A percentile compares a stretch with the other conserved stretches of the same genome.
These are phyloP conservation scores for Neurospora sp. DNA, from an alignment of 495 filamentous ascomycete genomes.

Conservation along the genomic window DNA sequence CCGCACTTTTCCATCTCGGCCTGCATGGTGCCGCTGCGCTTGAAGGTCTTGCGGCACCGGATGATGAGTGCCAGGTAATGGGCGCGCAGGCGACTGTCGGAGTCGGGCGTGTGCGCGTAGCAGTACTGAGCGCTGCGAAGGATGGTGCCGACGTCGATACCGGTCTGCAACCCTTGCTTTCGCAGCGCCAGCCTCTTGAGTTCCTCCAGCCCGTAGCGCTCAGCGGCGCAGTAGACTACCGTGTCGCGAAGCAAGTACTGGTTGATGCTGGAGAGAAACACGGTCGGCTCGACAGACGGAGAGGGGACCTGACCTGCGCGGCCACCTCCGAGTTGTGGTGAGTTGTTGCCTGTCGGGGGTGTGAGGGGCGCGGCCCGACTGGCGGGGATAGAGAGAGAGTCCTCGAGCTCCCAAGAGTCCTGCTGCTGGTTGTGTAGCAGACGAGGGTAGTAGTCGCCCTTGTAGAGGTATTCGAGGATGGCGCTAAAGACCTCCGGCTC, in stretches of 20 bases:
- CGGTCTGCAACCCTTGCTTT: slow-evolving; percentile 83
- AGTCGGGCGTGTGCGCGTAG: slow-evolving; percentile 88
- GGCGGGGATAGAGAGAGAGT: slow-evolving; percentile 22
- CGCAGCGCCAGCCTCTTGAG: slow-evolving; percentile 79
- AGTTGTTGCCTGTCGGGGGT: slow-evolving; percentile 29
- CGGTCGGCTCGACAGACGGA: slow-evolving; percentile 56
- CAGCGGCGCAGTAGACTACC: slow-evolving; percentile 82
- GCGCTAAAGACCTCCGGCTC: slow-evolving; percentile 84
- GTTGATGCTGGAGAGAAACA: slow-evolving; percentile 55
- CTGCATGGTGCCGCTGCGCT: slow-evolving; percentile 94
- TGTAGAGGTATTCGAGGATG: slow-evolving; percentile 88
- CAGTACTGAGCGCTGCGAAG: slow-evolving; percentile 84
- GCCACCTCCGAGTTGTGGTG: slow-evolving; percentile 36
- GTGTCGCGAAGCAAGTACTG: slow-evolving; percentile 78
- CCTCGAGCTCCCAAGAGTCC: slow-evolving; percentile 67
- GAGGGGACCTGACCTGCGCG: slow-evolving; percentile 33
- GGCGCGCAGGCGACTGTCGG: slow-evolving; percentile 79
- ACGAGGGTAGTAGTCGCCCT: slow-evolving; percentile 83
- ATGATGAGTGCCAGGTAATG: slow-evolving; percentile 93
- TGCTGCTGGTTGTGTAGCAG: slow-evolving; percentile 58
- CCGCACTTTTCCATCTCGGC: slow-evolving; percentile 78
- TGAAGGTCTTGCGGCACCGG: slow-evolving; percentile 86
- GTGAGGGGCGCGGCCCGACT: slow-evolving; percentile 20
- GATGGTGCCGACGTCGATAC: slow-evolving; percentile 78
- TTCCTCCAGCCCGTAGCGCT: slow-evolving; percentile 74